Evolutionary conservation across 2,329 filamentous ascomycete genomes (phyloP), one percentile per base, ranked within the genome.

Genomic region (Colletotrichum limetticola): DNA sequence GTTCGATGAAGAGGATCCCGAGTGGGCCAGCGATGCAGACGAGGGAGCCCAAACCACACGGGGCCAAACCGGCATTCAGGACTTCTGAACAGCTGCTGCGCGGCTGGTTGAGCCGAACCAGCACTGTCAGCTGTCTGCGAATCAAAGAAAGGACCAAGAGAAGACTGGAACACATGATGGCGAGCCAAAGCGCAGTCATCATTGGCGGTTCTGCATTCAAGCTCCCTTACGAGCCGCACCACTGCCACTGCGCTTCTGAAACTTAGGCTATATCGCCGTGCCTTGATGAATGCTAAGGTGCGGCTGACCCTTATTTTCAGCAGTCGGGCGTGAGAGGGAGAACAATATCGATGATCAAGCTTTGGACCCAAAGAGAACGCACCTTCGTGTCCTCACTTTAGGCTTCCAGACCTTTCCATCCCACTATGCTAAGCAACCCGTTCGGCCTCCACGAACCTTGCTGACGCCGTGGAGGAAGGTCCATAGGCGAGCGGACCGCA

Each of bases 1-100:
- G 85, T 95, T 97, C 79, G 94, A 95, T 26, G 91, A 91, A 6
- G 93, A 97, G 84, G 92, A 94, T 76, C 92, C 93, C 0, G 86
- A 87, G 60, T 94, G 92, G 89, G 85, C 88, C 35, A 84, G 85
- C 52, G 86, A 85, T 63, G 83, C 82, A 7, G 79, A 85, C 2
- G 81, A 80, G 14, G 80, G 80, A 7, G 22, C 12, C 19, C 30
- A 65, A 24, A 58, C 78, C 28, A 72, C 68, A 49, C 42, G 35
- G 49, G 91, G 92, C 3, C 90, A 94, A 81, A 94, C 92, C 24
- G 93, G 93, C 0, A 81, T 94, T 26, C 92, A 94, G 77, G 93
- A 94, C 79, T 94, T 91, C 78, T 94, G 81, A 87, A 8, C 37
- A 3, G 5, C n/a, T 16, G 26, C 19, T 19, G 32, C 52, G n/a